Evolutionary conservation across 2,329 filamentous ascomycete genomes (phyloP), one percentile per base, ranked within the genome.

Genomic region (Penicillium crustosum): DNA sequence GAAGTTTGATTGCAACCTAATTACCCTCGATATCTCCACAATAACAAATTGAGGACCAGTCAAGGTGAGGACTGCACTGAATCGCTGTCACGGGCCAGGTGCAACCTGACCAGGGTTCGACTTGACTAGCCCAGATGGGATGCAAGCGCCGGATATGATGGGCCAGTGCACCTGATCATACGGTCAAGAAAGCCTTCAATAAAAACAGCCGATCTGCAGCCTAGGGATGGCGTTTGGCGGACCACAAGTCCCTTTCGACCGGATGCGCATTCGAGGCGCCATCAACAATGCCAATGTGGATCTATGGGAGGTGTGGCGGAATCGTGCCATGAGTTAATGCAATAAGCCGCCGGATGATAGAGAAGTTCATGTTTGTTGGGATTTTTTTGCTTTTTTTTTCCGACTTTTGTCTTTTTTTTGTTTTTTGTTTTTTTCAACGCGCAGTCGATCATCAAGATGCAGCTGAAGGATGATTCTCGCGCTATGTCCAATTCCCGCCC

Each of bases 401-500:
- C 13, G 43, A 23, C 9, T 57, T 45, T 54, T 47, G 19, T 25
- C 19, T 35, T 45, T 27, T 19, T 57, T 36, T 57, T 42, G 12
- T 4, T 36, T 51, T 57, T 58, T 51, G 42, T 49, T 45, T 25
- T 29, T 43, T 49, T 33, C 25, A 47, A 31, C 42, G n/a, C 53
- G 23, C 41, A 35, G 55, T 57, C 50, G 61, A 65, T 62, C 62
- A 53, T 61, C 53, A 35, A 19, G 39, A 50, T 55, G 61, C 49
- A 58, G 62, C 56, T 61, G 54, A 55, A 55, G 47, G 21, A 35
- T 43, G 15, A 33, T 33, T 33, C 33, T 29, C 50, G 38, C 38
- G 35, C 31, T 29, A 29, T 38, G 13, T 48, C 52, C 45, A 33
- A 42, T n/a, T 31, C 17, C 27, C 15, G 15, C 35, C 42, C 19